A percentile compares a stretch with the other conserved stretches of the same genome.
Conservation (phyloP, 2,329 filamentous ascomycete genomes). For the Cytospora mali region DNA sequence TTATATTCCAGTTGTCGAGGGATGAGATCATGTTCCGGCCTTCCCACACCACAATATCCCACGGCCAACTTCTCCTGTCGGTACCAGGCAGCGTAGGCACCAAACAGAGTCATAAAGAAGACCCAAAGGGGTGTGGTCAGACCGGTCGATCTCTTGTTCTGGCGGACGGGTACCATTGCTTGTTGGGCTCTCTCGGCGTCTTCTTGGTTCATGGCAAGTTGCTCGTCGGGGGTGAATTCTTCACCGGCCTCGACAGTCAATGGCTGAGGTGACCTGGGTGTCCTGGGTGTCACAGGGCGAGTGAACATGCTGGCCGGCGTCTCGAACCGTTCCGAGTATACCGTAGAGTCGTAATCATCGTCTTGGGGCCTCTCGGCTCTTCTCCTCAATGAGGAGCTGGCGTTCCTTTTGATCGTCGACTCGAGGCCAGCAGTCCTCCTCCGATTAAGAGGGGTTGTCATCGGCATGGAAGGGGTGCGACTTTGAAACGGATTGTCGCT, state of each 20-base stretch:
- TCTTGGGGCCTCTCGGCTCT: constrained; percentile 48
- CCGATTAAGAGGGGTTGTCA: constrained; percentile 52
- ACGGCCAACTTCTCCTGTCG: constrained; percentile 95
- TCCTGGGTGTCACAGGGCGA: constrained; percentile 40
- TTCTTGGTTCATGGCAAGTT: constrained; percentile 76
- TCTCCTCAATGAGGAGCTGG: constrained; percentile 47
- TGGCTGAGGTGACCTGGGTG: not conserved
- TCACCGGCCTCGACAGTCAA: constrained; percentile 69
- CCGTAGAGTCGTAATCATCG: constrained; percentile 55
- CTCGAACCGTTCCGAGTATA: constrained; percentile 61
- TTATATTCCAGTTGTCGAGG: constrained; percentile 48
- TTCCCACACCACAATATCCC: constrained; percentile 88
- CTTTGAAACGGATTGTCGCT: constrained; percentile 93
- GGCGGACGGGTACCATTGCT: constrained; percentile 43
- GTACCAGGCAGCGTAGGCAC: constrained; percentile 79
- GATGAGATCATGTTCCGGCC: constrained; percentile 56
- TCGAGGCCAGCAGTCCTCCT: constrained; percentile 52
- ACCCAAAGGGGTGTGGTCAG: constrained; percentile 70
- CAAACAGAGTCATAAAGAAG: constrained; percentile 69
- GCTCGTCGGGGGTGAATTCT: constrained; percentile 92
- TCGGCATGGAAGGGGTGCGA: constrained; percentile 69
- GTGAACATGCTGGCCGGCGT: constrained; percentile 50
- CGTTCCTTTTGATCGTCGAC: constrained; percentile 42
- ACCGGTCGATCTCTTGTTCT: constrained; percentile 46
- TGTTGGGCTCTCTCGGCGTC: constrained; percentile 58